These are phyloP conservation scores for Neurospora tetraspora DNA, from an alignment of 495 filamentous ascomycete genomes.

Conservation along the genomic window DNA sequence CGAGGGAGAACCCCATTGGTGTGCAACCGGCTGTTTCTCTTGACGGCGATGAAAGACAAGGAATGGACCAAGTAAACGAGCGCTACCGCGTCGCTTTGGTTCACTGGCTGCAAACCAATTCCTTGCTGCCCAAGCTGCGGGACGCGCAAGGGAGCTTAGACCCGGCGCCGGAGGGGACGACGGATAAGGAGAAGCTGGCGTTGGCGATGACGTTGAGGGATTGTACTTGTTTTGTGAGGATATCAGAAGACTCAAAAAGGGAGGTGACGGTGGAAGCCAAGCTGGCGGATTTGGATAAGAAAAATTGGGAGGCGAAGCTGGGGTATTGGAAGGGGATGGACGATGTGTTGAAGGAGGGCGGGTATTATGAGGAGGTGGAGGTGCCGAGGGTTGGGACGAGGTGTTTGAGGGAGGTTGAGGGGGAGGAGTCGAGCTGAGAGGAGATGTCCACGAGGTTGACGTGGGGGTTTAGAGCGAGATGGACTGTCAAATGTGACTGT, in stretches of 20 bases:
- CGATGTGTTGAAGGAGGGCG: conserved; percentile 49
- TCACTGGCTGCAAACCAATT: conserved; percentile 19
- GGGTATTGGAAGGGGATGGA: conserved; percentile 65
- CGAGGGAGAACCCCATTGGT: neutral
- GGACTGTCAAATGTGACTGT: neutral
- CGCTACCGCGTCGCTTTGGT: conserved; percentile 3
- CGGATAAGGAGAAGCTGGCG: conserved; percentile 26
- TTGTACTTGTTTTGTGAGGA: conserved; percentile 71
- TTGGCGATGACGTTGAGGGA: conserved; percentile 83
- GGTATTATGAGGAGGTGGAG: conserved; percentile 61
- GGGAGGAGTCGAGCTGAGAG: neutral
- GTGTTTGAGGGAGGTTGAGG: conserved; percentile 12
- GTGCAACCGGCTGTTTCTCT: neutral
- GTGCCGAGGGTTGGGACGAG: conserved; percentile 12
- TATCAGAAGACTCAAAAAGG: conserved; percentile 28
- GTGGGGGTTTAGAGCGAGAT: neutral
- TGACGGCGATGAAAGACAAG: neutral
- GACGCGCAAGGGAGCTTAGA: conserved; percentile 29
- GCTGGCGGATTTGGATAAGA: conserved; percentile 82
- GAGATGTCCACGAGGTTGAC: neutral
- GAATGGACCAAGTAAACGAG: neutral
- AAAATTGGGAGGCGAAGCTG: conserved; percentile 60
- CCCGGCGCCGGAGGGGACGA: conserved; percentile 34
- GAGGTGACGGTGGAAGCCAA: conserved; percentile 49
- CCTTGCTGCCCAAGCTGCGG: conserved; percentile 36